phyloP scores from a whole-genome alignment of 345 rosid genomes.

The Citrus reticulata region DNA sequence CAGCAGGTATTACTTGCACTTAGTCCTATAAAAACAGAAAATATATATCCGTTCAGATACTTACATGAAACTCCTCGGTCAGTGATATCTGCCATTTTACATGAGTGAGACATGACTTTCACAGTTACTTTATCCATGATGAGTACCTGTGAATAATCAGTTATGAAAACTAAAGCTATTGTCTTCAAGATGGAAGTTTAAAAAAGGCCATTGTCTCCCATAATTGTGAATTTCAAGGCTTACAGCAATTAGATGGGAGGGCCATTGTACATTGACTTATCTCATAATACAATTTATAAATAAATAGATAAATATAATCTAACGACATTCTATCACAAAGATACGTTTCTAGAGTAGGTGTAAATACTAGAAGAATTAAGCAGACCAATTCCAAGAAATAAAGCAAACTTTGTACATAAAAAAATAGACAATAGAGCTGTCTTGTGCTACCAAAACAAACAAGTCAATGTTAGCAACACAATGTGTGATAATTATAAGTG shows the following conservation, averaged over 20 bases:
- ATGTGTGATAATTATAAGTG: not conserved
- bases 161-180: not conserved
- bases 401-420: not conserved
- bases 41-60: slow-evolving; percentile 5
- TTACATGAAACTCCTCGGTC: slow-evolving; percentile 95
- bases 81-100: slow-evolving; percentile 94
- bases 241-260: not conserved
- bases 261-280: not conserved
- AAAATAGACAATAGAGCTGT: not conserved
- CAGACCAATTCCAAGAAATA: not conserved
- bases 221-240: not conserved
- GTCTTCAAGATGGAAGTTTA: not conserved
- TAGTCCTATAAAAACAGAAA: not conserved
- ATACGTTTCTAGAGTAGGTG: not conserved
- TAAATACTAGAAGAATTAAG: not conserved
- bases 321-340: not conserved
- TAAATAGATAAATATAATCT: not conserved
- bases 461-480: not conserved
- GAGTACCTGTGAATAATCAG: slow-evolving; percentile 48
- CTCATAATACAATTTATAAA: not conserved
- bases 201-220: not conserved
- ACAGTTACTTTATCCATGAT: slow-evolving; percentile 92
- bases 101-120: slow-evolving; percentile 83
- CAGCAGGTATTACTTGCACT: not conserved
- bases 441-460: not conserved